Percentiles rank a stretch among this genome's conserved stretches.
Conservation (phyloP, 2,329 filamentous ascomycete genomes). For the Fusarium piperis region DNA sequence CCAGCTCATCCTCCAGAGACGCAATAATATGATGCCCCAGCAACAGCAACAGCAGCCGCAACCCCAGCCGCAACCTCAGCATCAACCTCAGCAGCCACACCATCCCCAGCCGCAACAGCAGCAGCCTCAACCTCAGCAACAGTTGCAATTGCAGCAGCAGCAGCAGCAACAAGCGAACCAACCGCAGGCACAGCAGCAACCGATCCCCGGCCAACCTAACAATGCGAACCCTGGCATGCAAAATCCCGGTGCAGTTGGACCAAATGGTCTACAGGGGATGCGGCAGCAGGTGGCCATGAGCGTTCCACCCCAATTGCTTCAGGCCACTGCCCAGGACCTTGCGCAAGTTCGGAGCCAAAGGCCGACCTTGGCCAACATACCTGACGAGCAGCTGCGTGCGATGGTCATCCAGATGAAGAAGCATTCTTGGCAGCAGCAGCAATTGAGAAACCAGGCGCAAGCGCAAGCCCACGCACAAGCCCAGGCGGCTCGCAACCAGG, state of each 20-base stretch:
- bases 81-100: constrained; percentile 15
- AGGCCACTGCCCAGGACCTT: constrained; percentile 48
- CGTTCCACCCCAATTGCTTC: constrained; percentile 46
- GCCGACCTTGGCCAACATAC: constrained; percentile 40
- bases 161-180: constrained; percentile 25
- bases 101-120: constrained; percentile 40
- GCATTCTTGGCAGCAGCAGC: constrained; percentile 43
- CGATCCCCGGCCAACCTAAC: constrained; percentile 41
- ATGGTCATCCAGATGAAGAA: constrained; percentile 49
- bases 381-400: constrained; percentile 48
- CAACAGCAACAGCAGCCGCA: constrained; percentile 35
- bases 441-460: constrained; percentile 49
- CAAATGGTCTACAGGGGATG: constrained; percentile 43
- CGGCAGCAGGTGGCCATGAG: constrained; percentile 36
- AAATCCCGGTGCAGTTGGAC: constrained; percentile 34
- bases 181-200: constrained; percentile 32
- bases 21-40: constrained; percentile 43
- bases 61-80: constrained; percentile 24
- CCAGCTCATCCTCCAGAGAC: constrained; percentile 44
- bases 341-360: constrained; percentile 43
- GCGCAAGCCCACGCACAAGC: constrained; percentile 50
- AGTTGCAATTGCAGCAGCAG: constrained; percentile 9
- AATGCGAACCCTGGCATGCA: constrained; percentile 41
- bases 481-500: constrained; percentile 46
- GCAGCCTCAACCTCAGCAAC: constrained; percentile 32